phyloP scores from a whole-genome alignment of 1,284 basidiomycete genomes.

The Cryptococcus hybrid region DNA sequence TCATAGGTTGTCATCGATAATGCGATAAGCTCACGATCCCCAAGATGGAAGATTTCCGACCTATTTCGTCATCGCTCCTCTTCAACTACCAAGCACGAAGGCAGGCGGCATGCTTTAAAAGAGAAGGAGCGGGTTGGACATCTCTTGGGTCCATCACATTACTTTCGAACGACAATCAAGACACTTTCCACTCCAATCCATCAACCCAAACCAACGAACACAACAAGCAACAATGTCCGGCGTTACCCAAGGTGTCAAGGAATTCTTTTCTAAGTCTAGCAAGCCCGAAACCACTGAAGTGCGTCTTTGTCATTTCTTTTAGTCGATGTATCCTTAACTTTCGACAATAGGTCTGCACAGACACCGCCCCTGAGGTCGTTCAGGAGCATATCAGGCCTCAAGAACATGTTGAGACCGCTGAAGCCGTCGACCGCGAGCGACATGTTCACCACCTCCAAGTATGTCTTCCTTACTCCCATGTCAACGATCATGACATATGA shows the following conservation, averaged over 20 bases:
- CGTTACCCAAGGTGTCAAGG: slow-evolving; percentile 38
- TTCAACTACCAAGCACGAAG: no score
- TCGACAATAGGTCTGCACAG: slow-evolving; percentile 39
- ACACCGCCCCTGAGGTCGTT: slow-evolving; percentile 43
- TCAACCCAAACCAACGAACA: background rate
- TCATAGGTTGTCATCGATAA: background rate
- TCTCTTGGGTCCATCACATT: no score
- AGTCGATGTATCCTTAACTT: background rate
- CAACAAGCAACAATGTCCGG: slow-evolving; percentile 21
- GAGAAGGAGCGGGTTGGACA: no score
- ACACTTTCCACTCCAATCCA: background rate
- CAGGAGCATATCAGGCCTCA: slow-evolving; percentile 41
- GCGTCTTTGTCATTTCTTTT: slow-evolving; percentile 4
- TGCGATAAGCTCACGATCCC: no score
- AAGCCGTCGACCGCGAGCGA: slow-evolving; percentile 47
- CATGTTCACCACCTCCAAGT: slow-evolving; percentile 46
- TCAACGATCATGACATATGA: slow-evolving; percentile 1
- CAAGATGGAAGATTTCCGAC: no score
- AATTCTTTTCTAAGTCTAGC: slow-evolving; percentile 22
- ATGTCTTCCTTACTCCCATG: slow-evolving; percentile 5
- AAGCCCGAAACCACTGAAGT: slow-evolving; percentile 43
- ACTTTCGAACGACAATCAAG: background rate
- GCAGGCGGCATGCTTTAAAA: no score
- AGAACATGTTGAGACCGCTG: slow-evolving; percentile 40
- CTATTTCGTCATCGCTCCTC: no score